Conservation (phyloP, 2,329 filamentous ascomycete species). For the Fusarium concolor region DNA sequence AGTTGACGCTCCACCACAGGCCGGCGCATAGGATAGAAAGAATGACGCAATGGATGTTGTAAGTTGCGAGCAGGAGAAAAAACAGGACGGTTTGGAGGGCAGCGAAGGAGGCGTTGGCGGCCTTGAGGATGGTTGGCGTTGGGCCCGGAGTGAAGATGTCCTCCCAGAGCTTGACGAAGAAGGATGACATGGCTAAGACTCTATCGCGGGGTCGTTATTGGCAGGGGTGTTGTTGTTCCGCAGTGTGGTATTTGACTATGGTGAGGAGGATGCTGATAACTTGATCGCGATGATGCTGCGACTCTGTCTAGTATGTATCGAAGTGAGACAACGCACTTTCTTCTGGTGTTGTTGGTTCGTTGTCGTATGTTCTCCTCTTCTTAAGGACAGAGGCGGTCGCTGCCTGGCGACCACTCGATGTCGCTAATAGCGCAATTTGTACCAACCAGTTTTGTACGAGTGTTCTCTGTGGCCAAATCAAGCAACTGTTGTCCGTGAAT, state of each 20-base stretch:
- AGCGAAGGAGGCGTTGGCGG: conserved; percentile 91
- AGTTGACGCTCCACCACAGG: conserved; percentile 95
- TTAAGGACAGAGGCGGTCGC: conserved; percentile 34
- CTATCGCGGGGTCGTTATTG: conserved; percentile 28
- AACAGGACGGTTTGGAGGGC: conserved; percentile 84
- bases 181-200: conserved; percentile 63
- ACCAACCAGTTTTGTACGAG: conserved; percentile 27
- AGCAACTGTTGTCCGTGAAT: conserved; percentile 22
- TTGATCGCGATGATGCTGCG: conserved; percentile 11
- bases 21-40: conserved; percentile 83
- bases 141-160: conserved; percentile 94
- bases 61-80: conserved; percentile 80
- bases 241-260: background rate
- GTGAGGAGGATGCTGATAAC: background rate
- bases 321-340: conserved; percentile 1
- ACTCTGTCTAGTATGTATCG: background rate
- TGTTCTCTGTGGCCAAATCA: conserved; percentile 10
- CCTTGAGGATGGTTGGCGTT: conserved; percentile 86
- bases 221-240: conserved; percentile 10
- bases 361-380: conserved; percentile 25
- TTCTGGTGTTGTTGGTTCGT: conserved; percentile 12
- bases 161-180: conserved; percentile 83
- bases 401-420: conserved; percentile 42
- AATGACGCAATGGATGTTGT: conserved; percentile 88
- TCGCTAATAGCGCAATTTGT: conserved; percentile 18